Evolutionary conservation across 2,329 filamentous ascomycete genomes (phyloP).

Genomic region (Cladosporium colombiae): DNA sequence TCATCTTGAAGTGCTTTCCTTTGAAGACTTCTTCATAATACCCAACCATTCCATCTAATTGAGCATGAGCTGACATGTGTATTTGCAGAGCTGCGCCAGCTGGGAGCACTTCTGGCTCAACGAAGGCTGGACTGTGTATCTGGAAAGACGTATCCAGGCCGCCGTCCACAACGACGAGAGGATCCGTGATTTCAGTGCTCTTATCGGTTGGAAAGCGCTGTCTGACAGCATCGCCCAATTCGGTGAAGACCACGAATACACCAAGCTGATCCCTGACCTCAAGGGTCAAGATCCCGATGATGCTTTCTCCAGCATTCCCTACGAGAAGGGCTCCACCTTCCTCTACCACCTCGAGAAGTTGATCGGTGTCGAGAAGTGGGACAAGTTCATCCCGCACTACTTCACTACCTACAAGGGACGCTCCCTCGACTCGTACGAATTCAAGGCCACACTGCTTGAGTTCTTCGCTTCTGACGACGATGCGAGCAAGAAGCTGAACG

Average conservation of each 20-base stretch:
- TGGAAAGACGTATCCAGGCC: conserved; percentile 81
- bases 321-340: conserved; percentile 96
- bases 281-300: conserved; percentile 93
- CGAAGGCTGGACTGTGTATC: conserved; percentile 90
- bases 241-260: conserved; percentile 86
- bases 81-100: conserved; percentile 61
- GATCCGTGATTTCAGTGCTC: conserved; percentile 89
- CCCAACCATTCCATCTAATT: not conserved
- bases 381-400: conserved; percentile 94
- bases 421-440: conserved; percentile 90
- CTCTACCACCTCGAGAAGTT: conserved; percentile 87
- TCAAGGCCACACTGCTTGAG: conserved; percentile 81
- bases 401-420: conserved; percentile 82
- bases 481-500: conserved; percentile 62
- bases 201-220: conserved; percentile 92
- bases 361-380: conserved; percentile 81
- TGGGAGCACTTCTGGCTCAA: conserved; percentile 78
- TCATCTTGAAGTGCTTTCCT: not conserved
- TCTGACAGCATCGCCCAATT: conserved; percentile 77
- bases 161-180: conserved; percentile 75
- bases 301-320: conserved; percentile 87
- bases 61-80: not conserved
- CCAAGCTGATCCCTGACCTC: conserved; percentile 83
- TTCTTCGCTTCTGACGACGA: conserved; percentile 75
- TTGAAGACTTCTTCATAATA: not conserved